Base-by-base conservation (phyloP, 345 rosid genomes). In the Syzygium oleosum region DNA sequence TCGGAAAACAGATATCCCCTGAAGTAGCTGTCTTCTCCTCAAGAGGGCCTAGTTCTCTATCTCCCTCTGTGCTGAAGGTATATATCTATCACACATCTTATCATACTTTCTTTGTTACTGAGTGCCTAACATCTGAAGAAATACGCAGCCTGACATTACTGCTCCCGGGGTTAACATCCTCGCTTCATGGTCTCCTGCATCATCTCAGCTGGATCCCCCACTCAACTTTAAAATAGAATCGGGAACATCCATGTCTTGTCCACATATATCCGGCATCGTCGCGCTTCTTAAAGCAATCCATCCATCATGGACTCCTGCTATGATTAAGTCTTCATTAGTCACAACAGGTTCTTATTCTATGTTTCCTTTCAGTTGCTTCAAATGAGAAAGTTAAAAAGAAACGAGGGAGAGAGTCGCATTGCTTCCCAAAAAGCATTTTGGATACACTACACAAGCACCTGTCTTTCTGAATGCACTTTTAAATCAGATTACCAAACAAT, bases 211-310 rank as follows among this genome's bases (percentile, higher is more conserved):
- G 14, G 78, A 86, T 5, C 41, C 85, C 27, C 84, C 88, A 31
- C 53, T 91, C 51, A 87, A 86, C 89, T 94, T 92, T 85, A 89
- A 88, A 41, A 31, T 94, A 7, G 94, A 92, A 78, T 94, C 95
- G 1, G 95, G 96, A 84, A 94, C 95, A 41, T 93, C 96, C 87
- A 94, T 94, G 95, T 87, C 95, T 85, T 92, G 94, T 86, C 96
- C 96, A 83, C 95, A 93, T 87, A 53, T 94, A 84, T 90, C 95
- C 8, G 95, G 95, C 31, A 87, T 92, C 46, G 91, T 93, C 55
- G 96, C 92, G 9, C 95, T 94, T 59, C 90, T 93, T 61, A 92
- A 91, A 88, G 87, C 91, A 84, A 84, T 90, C 52, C 91, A 94
- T 92, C 94, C 93, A 55, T 89, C 85, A 10, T 94, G 96, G 95